Evolutionary conservation across 257 asterid species (phyloP).

Genomic region (Jacaranda mimosifolia): DNA sequence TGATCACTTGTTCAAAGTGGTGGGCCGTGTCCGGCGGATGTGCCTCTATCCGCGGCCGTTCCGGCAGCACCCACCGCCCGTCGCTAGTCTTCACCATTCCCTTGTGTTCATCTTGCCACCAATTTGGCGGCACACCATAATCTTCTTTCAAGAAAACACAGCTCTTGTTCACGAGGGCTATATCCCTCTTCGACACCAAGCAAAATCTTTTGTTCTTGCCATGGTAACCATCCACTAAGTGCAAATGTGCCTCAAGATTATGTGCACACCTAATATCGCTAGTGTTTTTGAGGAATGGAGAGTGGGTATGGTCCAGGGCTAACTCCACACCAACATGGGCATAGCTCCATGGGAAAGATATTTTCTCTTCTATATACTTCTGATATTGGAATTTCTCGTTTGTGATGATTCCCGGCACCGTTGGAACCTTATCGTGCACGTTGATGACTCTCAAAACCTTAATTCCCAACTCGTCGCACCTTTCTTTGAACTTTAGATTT

Average conservation of each 20-base stretch:
- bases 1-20: slow-evolving; percentile 74
- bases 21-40: slow-evolving; percentile 85
- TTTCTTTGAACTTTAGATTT: slow-evolving; percentile 67
- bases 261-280: slow-evolving; percentile 58
- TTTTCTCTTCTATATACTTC: slow-evolving; percentile 57
- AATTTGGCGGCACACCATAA: slow-evolving; percentile 62
- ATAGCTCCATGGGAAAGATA: slow-evolving; percentile 80
- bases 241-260: slow-evolving; percentile 76
- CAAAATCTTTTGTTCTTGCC: slow-evolving; percentile 50
- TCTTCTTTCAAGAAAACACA: slow-evolving; percentile 65
- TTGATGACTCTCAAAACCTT: slow-evolving; percentile 62
- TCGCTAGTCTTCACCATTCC: slow-evolving; percentile 68
- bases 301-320: slow-evolving; percentile 56
- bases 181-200: slow-evolving; percentile 53
- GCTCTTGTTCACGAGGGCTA: slow-evolving; percentile 74
- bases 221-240: slow-evolving; percentile 71
- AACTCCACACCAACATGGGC: slow-evolving; percentile 84
- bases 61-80: slow-evolving; percentile 81
- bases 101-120: slow-evolving; percentile 90
- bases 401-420: slow-evolving; percentile 69
- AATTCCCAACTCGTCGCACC: slow-evolving; percentile 72
- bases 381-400: slow-evolving; percentile 74
- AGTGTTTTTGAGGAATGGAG: slow-evolving; percentile 60
- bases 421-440: slow-evolving; percentile 73
- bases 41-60: slow-evolving; percentile 66